Percentiles rank a stretch among this genome's conserved stretches.
Conservation (phyloP, 2,329 filamentous ascomycete species). For the Aspergillus felis region DNA sequence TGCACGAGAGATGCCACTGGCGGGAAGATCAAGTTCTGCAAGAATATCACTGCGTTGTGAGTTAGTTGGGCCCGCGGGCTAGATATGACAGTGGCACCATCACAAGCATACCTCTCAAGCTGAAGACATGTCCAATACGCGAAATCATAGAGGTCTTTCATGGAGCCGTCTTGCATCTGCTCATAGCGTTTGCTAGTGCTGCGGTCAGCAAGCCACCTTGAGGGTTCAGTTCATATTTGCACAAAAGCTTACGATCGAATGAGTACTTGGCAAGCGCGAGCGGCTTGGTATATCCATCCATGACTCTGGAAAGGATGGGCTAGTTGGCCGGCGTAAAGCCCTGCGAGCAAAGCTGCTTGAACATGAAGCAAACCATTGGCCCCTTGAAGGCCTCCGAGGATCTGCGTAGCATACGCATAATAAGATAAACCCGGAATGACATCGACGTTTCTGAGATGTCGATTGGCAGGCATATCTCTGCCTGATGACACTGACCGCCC, state of each 20-base stretch:
- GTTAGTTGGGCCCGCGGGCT: neutral
- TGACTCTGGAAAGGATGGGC: slow-evolving; percentile 84
- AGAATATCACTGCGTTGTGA: slow-evolving; percentile 67
- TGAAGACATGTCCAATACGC: slow-evolving; percentile 94
- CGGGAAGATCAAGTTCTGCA: slow-evolving; percentile 70
- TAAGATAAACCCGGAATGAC: slow-evolving; percentile 86
- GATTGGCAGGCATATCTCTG: slow-evolving; percentile 17
- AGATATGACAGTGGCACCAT: neutral
- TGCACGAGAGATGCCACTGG: slow-evolving; percentile 56
- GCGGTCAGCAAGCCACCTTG: slow-evolving; percentile 3
- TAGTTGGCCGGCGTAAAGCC: slow-evolving; percentile 83
- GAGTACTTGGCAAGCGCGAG: slow-evolving; percentile 63
- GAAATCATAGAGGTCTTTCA: slow-evolving; percentile 63
- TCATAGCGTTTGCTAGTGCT: slow-evolving; percentile 31
- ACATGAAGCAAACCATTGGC: slow-evolving; percentile 78
- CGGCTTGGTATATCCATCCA: slow-evolving; percentile 62
- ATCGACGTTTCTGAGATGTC: slow-evolving; percentile 64
- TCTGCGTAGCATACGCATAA: slow-evolving; percentile 80
- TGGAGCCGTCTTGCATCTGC: slow-evolving; percentile 23
- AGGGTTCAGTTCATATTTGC: neutral
- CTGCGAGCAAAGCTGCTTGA: slow-evolving; percentile 78
- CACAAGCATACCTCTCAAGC: slow-evolving; percentile 69
- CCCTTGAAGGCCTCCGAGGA: slow-evolving; percentile 75
- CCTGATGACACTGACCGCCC: slow-evolving; percentile 10
- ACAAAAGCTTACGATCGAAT: slow-evolving; percentile 60